Evolutionary conservation across 2,329 filamentous ascomycete genomes (phyloP).

Genomic region (Penicillium decumbens): DNA sequence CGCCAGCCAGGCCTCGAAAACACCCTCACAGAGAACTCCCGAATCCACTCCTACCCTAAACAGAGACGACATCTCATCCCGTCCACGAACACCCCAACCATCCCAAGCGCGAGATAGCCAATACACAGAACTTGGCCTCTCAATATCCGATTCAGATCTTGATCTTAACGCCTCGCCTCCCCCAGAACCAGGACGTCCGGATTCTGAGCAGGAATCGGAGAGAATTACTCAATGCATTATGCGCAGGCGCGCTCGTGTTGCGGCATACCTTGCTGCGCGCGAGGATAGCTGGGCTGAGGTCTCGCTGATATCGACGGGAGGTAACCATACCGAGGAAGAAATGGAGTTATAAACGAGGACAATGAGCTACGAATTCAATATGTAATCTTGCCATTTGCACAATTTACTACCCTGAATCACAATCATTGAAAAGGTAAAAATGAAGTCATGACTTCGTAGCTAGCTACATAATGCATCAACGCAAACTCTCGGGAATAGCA

Average conservation of each 20-base stretch:
- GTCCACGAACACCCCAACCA: neutral
- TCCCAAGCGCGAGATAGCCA: conserved; percentile 14
- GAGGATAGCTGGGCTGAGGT: conserved; percentile 42
- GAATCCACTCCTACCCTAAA: neutral
- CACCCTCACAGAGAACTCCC: neutral
- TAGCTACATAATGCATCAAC: conserved; percentile 10
- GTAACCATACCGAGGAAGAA: conserved; percentile 43
- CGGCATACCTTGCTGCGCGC: conserved; percentile 41
- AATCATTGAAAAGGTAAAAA: neutral
- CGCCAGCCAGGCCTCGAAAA: neutral
- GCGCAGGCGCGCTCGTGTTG: conserved; percentile 22
- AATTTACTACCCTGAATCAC: neutral
- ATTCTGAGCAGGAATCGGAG: neutral
- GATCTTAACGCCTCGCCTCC: conserved; percentile 10
- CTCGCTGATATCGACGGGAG: conserved; percentile 42
- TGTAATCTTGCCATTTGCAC: neutral
- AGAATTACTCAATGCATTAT: conserved; percentile 8
- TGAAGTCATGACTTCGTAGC: conserved; percentile 9
- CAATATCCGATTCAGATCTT: conserved; percentile 17
- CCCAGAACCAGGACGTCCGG: neutral
- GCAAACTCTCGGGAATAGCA: conserved; percentile 8
- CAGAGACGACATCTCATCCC: neutral
- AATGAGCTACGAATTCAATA: neutral
- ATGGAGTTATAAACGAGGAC: conserved; percentile 33
- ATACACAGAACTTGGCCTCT: conserved; percentile 21